phyloP scores from a whole-genome alignment of 108 stramenopile genomes.

The Skeletonema potamos region DNA sequence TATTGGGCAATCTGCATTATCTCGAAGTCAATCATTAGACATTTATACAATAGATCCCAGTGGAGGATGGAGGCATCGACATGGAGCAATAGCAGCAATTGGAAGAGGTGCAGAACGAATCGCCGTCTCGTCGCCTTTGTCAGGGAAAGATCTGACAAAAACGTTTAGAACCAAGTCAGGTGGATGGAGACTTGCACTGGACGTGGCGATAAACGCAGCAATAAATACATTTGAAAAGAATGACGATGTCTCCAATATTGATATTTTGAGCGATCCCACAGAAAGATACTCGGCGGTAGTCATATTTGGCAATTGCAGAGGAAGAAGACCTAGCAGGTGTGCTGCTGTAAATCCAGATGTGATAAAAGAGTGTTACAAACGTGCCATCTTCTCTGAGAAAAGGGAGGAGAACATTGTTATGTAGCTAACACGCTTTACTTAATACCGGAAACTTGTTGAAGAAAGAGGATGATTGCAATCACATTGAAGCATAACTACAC shows the following conservation, averaged over 20 bases:
- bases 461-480: no score
- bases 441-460: no score
- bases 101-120: slow-evolving; percentile 42
- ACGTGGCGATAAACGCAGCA: slow-evolving; percentile 42
- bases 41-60: slow-evolving; percentile 51
- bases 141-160: background rate
- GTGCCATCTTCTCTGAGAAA: background rate
- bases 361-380: slow-evolving; percentile 17
- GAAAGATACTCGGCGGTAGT: background rate
- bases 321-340: slow-evolving; percentile 23
- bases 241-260: background rate
- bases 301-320: slow-evolving; percentile 13
- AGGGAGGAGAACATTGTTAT: background rate
- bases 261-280: background rate
- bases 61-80: slow-evolving; percentile 41
- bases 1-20: slow-evolving; percentile 26
- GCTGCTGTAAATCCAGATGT: slow-evolving; percentile 12
- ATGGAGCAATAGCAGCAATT: slow-evolving; percentile 30
- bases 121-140: slow-evolving; percentile 1
- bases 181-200: slow-evolving; percentile 47
- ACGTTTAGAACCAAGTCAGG: background rate
- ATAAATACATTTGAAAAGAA: slow-evolving; percentile 26
- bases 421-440: no score
- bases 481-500: no score
- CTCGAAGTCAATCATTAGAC: slow-evolving; percentile 22